A percentile compares a stretch with the other conserved stretches of the same genome.
These are phyloP conservation scores for Closterium sp. DNA, from an alignment of 139 green algal species.

Conservation along the genomic window DNA sequence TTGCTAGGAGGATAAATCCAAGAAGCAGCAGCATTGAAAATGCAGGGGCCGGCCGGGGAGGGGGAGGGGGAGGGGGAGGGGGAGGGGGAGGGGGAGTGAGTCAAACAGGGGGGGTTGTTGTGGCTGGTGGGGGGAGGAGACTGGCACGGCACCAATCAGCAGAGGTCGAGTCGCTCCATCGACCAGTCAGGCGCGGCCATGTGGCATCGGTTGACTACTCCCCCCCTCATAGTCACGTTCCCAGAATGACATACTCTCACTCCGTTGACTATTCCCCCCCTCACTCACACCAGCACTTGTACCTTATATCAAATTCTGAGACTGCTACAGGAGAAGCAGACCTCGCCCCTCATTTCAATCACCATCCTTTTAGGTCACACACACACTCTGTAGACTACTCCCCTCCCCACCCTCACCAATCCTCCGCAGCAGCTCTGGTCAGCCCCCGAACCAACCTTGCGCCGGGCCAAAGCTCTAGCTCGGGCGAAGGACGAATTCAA, in stretches of 20 bases:
- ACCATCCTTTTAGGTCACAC: neutral
- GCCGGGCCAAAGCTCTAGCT: neutral
- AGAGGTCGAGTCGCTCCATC: neutral
- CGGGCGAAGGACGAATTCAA: neutral
- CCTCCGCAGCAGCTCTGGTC: neutral
- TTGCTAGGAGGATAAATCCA: neutral
- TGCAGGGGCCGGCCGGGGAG: neutral
- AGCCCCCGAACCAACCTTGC: neutral
- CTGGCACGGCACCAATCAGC: neutral
- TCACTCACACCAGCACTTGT: neutral
- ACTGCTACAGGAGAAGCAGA: neutral
- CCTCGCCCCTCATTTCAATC: neutral
- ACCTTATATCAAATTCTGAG: neutral
- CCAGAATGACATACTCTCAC: neutral
- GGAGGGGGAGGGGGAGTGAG: neutral
- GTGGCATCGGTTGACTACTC: neutral
- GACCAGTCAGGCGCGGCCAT: neutral
- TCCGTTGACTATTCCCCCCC: neutral
- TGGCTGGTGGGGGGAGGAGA: neutral
- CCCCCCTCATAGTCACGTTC: neutral
- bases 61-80: neutral
- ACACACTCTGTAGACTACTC: neutral
- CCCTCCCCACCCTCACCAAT: neutral
- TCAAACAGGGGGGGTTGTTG: neutral
- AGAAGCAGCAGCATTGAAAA: neutral